Evolutionary conservation across 2,329 filamentous ascomycete species (phyloP), one percentile per base, ranked within the genome.

Genomic region (Claviceps sp.): DNA sequence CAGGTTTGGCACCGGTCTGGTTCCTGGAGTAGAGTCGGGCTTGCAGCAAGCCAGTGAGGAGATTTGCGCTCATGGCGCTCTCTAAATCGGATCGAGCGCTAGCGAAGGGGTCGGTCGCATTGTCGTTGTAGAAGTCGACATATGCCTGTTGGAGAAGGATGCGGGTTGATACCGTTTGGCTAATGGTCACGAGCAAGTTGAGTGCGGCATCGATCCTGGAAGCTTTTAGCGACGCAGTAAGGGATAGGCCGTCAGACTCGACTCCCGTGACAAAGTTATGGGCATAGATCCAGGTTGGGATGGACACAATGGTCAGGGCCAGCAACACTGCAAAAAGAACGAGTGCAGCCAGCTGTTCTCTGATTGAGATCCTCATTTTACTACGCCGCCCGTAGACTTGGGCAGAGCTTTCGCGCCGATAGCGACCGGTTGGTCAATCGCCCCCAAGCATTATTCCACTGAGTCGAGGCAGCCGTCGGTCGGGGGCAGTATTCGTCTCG

Each of bases 171-270:
- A 93, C 83, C 51, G 85, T 83, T 51, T 76, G 74, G 61, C 83
- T 85, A 53, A 82, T 84, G 36, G 85, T 85, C 68, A 89, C 80
- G 58, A 95, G 80, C 49, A 95, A 76, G 49, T 87, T 75, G 51
- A 96, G 77, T 63, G 88, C 86, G 50, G 87, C 84, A 5, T 85
- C 75, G 56, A 96, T 77, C 62, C 91, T 85, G 34, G 86, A 82
- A 20, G 89, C 85, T 66, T 95, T 95, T 62, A 95, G 80, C 2
- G 86, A 89, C 6, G 90, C 90, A 1, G 88, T 88, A 55, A 95
- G 74, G 26, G 82, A 72, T 47, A 96, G 78, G 49, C 83, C 78
- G 49, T 78, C 74, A 13, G 78, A 68, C 63, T 76, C 71, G 57
- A 80, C 72, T 49, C 68, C 62, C 57, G 71, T 57, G 55, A 79